phyloP scores from a whole-genome alignment of 169 alveolate genomes.

The Eimeria falciformis region DNA sequence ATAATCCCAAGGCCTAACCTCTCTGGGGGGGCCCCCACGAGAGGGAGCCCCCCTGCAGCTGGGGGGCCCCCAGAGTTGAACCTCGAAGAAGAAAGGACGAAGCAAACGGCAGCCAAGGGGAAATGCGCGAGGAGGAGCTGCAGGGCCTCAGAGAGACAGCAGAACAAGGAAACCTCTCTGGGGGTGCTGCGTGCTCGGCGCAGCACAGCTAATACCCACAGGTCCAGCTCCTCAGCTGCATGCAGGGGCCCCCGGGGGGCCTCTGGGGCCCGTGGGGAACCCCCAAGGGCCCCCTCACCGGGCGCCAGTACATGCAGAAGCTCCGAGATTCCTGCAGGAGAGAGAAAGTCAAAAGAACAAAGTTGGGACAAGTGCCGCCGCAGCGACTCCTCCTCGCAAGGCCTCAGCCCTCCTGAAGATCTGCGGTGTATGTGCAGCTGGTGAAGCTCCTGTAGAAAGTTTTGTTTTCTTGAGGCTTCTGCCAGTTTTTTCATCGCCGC shows the following conservation, averaged over 20 bases:
- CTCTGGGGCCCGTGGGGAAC: background rate
- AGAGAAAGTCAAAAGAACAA: background rate
- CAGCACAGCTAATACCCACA: too few relatives aligned
- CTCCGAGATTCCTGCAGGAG: background rate
- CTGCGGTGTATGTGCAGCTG: slow-evolving; percentile 2
- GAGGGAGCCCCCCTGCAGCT: too few relatives aligned
- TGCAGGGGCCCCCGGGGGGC: background rate
- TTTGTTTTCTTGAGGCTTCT: too few relatives aligned
- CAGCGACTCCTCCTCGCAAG: too few relatives aligned
- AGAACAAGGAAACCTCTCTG: background rate
- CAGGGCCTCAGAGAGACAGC: background rate
- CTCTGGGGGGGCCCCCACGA: too few relatives aligned
- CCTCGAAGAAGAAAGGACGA: background rate
- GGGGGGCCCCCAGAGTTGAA: too few relatives aligned
- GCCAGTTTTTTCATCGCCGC: too few relatives aligned
- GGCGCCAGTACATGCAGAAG: too few relatives aligned
- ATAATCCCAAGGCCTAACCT: too few relatives aligned
- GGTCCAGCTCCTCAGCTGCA: too few relatives aligned
- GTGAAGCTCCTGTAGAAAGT: background rate
- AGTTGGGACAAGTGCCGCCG: background rate
- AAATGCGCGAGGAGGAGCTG: background rate
- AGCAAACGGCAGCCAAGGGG: background rate
- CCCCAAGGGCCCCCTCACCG: background rate
- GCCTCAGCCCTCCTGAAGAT: background rate
- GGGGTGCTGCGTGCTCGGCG: background rate